Evolutionary conservation across 805 yeast species (phyloP).

Genomic region (Starmerella sirachaensis): DNA sequence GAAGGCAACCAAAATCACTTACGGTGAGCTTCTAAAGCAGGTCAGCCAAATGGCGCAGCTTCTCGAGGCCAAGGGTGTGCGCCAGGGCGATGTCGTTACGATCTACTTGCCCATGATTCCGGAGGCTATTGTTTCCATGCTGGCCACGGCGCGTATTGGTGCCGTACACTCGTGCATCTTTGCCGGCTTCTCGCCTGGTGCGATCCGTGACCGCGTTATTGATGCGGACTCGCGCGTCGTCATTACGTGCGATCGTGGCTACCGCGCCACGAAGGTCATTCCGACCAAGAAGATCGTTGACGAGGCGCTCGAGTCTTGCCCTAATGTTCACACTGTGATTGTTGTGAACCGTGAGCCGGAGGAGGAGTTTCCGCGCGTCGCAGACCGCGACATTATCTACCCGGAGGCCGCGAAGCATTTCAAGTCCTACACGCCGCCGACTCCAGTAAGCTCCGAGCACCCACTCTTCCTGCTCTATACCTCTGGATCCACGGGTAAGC

Average conservation of each 20-base stretch:
- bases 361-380: constrained; percentile 40
- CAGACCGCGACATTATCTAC: constrained; percentile 91
- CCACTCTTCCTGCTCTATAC: constrained; percentile 92
- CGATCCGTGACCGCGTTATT: constrained; percentile 76
- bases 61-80: constrained; percentile 71
- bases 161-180: constrained; percentile 93
- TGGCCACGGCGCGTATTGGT: constrained; percentile 87
- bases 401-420: constrained; percentile 74
- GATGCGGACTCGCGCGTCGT: constrained; percentile 80
- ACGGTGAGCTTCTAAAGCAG: constrained; percentile 71
- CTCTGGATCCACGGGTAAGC: constrained; percentile 96
- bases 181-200: constrained; percentile 93
- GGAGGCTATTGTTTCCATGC: constrained; percentile 85
- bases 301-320: constrained; percentile 71
- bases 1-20: constrained; percentile 63
- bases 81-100: constrained; percentile 93
- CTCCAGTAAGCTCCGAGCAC: constrained; percentile 80
- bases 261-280: constrained; percentile 77
- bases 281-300: constrained; percentile 90
- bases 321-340: constrained; percentile 62
- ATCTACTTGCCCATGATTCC: constrained; percentile 97
- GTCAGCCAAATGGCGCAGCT: constrained; percentile 82
- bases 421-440: constrained; percentile 78
- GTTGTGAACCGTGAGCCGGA: constrained; percentile 68
- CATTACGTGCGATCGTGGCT: constrained; percentile 90